Evolutionary conservation across 2,329 filamentous ascomycete species (phyloP), one percentile per base, ranked within the genome.

Genomic region (Claviceps capensis): DNA sequence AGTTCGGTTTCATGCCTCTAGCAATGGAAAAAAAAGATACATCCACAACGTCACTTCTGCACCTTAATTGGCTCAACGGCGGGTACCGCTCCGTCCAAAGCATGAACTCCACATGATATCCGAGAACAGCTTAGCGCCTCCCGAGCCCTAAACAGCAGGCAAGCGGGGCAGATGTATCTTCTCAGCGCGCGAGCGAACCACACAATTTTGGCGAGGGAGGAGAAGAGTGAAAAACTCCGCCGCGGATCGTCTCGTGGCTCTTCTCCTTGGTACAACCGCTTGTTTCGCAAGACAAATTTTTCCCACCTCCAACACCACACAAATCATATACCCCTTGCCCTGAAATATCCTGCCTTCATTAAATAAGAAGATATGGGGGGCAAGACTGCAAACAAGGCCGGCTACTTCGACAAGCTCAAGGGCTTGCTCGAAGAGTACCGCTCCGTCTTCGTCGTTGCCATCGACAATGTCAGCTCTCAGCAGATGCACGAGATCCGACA

Each of bases 401-500:
- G 72, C 67, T 95, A 98, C 84, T 98, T 98, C 81, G 91, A 96
- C 75, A 97, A 97, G 89, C 89, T 98, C 73, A 95, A 96, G 85
- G 74, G 73, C 75, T 83, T 97, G 73, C 85, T 98, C 73, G 88
- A 97, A 79, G 85, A 89, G 73, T 97, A 94, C 86, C 83, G 82
- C 73, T 91, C 86, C 69, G 86, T 97, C 79, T 97, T 98, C 88
- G 90, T 98, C 74, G 90, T 95, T 73, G 70, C 83, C 70, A 85
- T 91, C 70, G 88, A 97, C 88, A 98, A 97, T 98, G 93, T 98
- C 83, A 88, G 85, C 74, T 98, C 93, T 65, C 93, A 98, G 84
- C 94, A 98, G 85, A 98, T 98, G 94, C 93, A 98, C 88, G 93
- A 98, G 83, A 97, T 98, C 74, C 87, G 93, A 73, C 77, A 85